A percentile compares a stretch with the other conserved stretches of the same genome.
Conservation (phyloP, 139 green algal genomes). For the Auxenochlorella pyrenoidosa region DNA sequence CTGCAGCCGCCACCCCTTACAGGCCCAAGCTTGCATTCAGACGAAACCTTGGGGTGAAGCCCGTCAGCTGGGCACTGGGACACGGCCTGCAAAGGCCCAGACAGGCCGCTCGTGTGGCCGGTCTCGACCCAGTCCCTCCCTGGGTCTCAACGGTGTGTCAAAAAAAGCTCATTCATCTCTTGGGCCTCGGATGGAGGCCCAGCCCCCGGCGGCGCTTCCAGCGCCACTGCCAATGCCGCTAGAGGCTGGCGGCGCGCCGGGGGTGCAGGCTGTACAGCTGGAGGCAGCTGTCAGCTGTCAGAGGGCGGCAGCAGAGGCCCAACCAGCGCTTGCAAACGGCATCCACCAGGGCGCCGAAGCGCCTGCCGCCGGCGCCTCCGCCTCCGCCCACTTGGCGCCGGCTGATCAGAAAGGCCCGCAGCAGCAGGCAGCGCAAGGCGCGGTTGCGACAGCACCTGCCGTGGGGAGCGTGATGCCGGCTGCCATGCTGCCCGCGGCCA, state of each 20-base stretch:
- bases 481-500: not conserved
- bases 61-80: too few relatives aligned
- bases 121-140: too few relatives aligned
- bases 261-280: conserved; percentile 5
- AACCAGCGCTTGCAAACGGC: not conserved
- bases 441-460: not conserved
- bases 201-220: not conserved
- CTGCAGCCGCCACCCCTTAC: too few relatives aligned
- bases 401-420: not conserved
- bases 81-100: too few relatives aligned
- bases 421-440: not conserved
- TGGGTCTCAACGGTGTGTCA: too few relatives aligned
- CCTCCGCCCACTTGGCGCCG: not conserved
- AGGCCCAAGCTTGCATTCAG: too few relatives aligned
- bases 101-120: too few relatives aligned
- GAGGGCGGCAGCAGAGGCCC: not conserved
- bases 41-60: too few relatives aligned
- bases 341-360: not conserved
- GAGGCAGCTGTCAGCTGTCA: not conserved
- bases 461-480: too few relatives aligned
- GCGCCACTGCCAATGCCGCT: not conserved
- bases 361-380: not conserved
- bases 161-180: too few relatives aligned
- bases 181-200: too few relatives aligned
- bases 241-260: not conserved